phyloP scores from a whole-genome alignment of 805 yeast species.

The Cyberlindnera petersonii region DNA sequence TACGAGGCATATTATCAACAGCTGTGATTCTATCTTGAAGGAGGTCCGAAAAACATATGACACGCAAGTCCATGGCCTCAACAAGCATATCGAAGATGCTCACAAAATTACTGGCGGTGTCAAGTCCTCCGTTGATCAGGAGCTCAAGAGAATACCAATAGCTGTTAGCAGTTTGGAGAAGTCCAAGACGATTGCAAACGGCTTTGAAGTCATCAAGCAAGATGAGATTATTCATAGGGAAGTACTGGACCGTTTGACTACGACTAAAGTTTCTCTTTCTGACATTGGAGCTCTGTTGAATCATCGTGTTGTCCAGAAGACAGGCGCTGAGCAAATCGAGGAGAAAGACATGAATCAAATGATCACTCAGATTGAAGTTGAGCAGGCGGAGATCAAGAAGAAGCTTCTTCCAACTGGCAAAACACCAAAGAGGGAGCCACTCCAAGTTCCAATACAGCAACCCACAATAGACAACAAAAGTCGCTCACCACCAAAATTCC shows the following conservation, averaged over 20 bases:
- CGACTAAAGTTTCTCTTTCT: conserved; percentile 1
- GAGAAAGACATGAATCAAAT: conserved; percentile 21
- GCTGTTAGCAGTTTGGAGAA: conserved; percentile 8
- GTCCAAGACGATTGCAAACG: conserved; percentile 5
- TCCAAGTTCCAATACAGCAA: conserved; percentile 15
- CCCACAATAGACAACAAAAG: background rate
- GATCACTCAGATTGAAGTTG: conserved; percentile 24
- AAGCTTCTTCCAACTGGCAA: conserved; percentile 29
- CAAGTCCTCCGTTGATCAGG: conserved; percentile 17
- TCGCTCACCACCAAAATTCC: conserved; percentile 28
- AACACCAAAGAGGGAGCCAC: conserved; percentile 25
- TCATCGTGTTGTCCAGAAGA: conserved; percentile 12
- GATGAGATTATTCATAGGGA: background rate
- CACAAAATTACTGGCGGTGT: conserved; percentile 15
- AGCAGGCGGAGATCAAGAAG: conserved; percentile 25
- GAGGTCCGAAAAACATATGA: conserved; percentile 11
- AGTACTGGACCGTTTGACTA: conserved; percentile 1
- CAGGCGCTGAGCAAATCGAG: conserved; percentile 16
- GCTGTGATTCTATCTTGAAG: conserved; percentile 18
- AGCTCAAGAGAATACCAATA: conserved; percentile 15
- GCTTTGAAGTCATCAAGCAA: conserved; percentile 7
- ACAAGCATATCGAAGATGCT: conserved; percentile 15
- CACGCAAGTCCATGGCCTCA: conserved; percentile 9
- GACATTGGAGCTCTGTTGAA: background rate
- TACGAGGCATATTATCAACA: conserved; percentile 21